These are phyloP conservation scores for Limonium bicolor DNA, from an alignment of 148 eudicot genomes.

Conservation along the genomic window DNA sequence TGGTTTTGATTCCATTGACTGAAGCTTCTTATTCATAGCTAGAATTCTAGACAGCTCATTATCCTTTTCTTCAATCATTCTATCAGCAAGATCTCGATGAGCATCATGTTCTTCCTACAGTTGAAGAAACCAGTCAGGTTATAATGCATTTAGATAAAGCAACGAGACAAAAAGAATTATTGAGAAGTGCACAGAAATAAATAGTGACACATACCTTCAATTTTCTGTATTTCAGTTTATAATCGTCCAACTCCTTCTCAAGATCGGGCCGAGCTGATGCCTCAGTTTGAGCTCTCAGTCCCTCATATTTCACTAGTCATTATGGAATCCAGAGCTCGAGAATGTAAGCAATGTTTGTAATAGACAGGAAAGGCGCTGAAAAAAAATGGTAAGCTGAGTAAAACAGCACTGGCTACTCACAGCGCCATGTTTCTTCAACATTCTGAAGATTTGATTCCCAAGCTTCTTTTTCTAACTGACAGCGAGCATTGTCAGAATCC, in stretches of 20 bases:
- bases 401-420: constrained; percentile 20
- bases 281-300: constrained; percentile 46
- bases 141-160: no score
- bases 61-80: constrained; percentile 93
- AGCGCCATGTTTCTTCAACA: constrained; percentile 83
- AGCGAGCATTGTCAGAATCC: constrained; percentile 33
- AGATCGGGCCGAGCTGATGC: constrained; percentile 28
- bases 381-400: not conserved
- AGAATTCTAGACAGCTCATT: constrained; percentile 73
- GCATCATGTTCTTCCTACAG: constrained; percentile 88
- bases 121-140: constrained; percentile 6
- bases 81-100: constrained; percentile 90
- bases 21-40: constrained; percentile 57
- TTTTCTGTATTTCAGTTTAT: constrained; percentile 35
- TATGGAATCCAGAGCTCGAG: no score
- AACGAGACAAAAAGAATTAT: no score
- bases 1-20: constrained; percentile 32
- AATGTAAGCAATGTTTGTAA: no score
- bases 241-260: constrained; percentile 49
- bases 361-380: no score
- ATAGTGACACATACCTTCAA: constrained; percentile 36
- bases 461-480: constrained; percentile 51
- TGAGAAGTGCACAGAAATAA: not conserved
- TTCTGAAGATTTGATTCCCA: constrained; percentile 68
- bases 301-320: constrained; percentile 86